Conservation (phyloP, 139 green algal species). For the Chlamydomonas eustigma region DNA sequence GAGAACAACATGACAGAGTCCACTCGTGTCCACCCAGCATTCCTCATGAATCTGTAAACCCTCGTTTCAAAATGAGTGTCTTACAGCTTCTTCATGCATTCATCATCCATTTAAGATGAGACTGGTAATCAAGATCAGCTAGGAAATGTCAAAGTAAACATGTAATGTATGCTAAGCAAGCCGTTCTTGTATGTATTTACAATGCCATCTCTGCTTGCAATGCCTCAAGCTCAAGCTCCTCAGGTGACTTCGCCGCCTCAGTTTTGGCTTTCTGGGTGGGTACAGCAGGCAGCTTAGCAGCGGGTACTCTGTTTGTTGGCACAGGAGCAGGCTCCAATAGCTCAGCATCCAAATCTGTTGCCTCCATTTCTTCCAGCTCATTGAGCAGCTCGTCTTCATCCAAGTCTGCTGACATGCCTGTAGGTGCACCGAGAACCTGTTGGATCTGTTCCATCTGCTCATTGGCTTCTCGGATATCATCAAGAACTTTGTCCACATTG, state of each 20-base stretch:
- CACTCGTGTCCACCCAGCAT: no score
- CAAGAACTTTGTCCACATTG: conserved; percentile 88
- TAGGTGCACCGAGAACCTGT: conserved; percentile 75
- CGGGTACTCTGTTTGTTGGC: conserved; percentile 36
- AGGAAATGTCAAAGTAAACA: no score
- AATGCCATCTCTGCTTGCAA: conserved; percentile 87
- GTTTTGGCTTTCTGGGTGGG: conserved; percentile 21
- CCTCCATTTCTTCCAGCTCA: conserved; percentile 63
- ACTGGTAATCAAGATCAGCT: no score
- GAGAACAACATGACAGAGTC: no score
- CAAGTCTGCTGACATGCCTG: conserved; percentile 74
- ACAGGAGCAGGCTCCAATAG: conserved; percentile 66
- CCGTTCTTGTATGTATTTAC: no score
- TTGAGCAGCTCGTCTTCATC: conserved; percentile 73
- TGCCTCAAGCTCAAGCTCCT: conserved; percentile 87
- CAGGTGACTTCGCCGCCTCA: conserved; percentile 57
- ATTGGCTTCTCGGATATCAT: conserved; percentile 90
- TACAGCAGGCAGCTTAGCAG: conserved; percentile 12
- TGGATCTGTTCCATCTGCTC: conserved; percentile 91
- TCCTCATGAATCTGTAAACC: no score
- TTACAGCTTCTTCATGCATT: no score
- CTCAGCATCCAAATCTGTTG: conserved; percentile 60
- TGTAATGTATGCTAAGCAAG: no score
- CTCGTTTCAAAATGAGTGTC: no score
- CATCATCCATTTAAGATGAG: no score